These are phyloP conservation scores for Kodamaea jinghongensis DNA, from an alignment of 805 yeast genomes.

Conservation along the genomic window DNA sequence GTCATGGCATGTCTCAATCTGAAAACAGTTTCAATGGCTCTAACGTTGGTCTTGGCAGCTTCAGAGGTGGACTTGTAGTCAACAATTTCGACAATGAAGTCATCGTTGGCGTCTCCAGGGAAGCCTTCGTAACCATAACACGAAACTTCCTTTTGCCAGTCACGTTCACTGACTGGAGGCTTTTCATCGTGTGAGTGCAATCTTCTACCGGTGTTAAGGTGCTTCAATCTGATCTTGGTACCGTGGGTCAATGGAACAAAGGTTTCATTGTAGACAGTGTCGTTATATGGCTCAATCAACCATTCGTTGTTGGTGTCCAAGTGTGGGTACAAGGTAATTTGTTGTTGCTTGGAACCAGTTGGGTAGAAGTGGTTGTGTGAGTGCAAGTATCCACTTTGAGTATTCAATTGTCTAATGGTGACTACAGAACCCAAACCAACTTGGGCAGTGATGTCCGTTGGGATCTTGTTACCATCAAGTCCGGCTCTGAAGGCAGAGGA, in stretches of 20 bases:
- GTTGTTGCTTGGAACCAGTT: slow-evolving; percentile 83
- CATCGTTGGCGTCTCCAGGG: slow-evolving; percentile 82
- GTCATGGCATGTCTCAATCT: slow-evolving; percentile 77
- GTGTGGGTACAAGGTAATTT: slow-evolving; percentile 77
- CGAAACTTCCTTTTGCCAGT: slow-evolving; percentile 83
- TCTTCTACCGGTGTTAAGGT: slow-evolving; percentile 57
- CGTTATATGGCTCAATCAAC: slow-evolving; percentile 66
- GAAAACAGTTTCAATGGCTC: slow-evolving; percentile 68
- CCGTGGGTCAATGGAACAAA: slow-evolving; percentile 67
- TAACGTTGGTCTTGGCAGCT: slow-evolving; percentile 52
- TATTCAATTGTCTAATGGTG: slow-evolving; percentile 64
- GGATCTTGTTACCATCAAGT: slow-evolving; percentile 58
- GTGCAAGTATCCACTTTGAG: slow-evolving; percentile 79
- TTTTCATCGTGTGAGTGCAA: slow-evolving; percentile 82
- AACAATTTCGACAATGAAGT: slow-evolving; percentile 73
- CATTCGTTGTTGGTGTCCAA: slow-evolving; percentile 72
- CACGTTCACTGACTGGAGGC: slow-evolving; percentile 71
- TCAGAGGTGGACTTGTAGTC: slow-evolving; percentile 48
- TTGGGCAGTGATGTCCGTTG: slow-evolving; percentile 54
- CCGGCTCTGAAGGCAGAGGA: slow-evolving; percentile 69
- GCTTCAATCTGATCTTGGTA: slow-evolving; percentile 66
- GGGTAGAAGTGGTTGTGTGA: slow-evolving; percentile 72
- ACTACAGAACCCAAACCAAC: slow-evolving; percentile 73
- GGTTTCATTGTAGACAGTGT: slow-evolving; percentile 50
- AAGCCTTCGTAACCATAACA: slow-evolving; percentile 76